Base-by-base conservation (phyloP, 2,329 filamentous ascomycete genomes). In the Colletotrichum filicis region DNA sequence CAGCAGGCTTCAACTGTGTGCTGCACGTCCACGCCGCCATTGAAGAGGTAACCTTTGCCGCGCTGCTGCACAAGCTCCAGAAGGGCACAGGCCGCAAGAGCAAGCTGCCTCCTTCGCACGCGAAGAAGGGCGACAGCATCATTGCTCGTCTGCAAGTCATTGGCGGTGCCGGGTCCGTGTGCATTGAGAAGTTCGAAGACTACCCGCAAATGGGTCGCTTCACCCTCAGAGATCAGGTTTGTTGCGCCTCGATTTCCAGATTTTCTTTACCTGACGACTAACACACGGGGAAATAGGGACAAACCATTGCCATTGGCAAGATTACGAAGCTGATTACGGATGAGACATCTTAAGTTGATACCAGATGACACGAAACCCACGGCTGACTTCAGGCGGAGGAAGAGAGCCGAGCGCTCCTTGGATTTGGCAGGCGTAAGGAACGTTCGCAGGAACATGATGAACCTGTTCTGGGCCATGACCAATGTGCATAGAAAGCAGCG, bases 281-380 rank as follows among this genome's bases (percentile, higher is more conserved):
- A 68, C 53, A 69, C 9, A 19, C 42, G 32, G 55, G 42, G 46
- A 81, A 67, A 67, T 80, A 98, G 92, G 97, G 97, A 79, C 96
- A 98, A 93, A 99, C 97, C 0, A 98, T 99, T 86, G 97, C 97
- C 69, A 99, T 99, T 86, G 97, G 97, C 80, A 99, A 99, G 90
- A 97, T 99, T 83, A 98, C 95, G 73, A 98, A 95, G 89, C 90
- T 99, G 75, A 87, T 91, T 78, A 85, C 80, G 8, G 82, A 85
- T 22, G 82, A 83, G 9, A 53, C 71, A 0, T 60, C 79, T 65
- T 77, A 76, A 75, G 76, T 77, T 62, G 79, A 77, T 73, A 75
- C 55, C 28, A 26, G 46, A 30, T 67, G 61, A 64, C 55, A 30
- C 60, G 16, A 74, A 24, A 42, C 37, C 42, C 55, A 14, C 37